These are phyloP conservation scores for Ceratocystis eucalypticola DNA, from an alignment of 2,329 filamentous ascomycete species.

Conservation along the genomic window DNA sequence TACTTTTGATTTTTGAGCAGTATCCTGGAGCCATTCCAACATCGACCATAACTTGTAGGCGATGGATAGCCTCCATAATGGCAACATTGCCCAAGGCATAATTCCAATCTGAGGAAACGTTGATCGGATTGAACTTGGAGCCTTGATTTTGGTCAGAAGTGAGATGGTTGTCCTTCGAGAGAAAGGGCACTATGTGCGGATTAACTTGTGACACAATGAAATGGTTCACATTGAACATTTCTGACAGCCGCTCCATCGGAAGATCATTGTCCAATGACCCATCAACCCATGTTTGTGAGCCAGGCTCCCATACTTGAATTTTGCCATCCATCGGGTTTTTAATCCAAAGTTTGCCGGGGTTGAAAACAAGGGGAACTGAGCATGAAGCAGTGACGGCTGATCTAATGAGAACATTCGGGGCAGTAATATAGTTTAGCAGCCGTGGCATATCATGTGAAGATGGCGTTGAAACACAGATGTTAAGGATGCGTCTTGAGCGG, in stretches of 20 bases:
- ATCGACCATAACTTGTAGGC: slow-evolving; percentile 68
- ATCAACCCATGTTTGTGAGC: slow-evolving; percentile 78
- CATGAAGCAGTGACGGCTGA: slow-evolving; percentile 93
- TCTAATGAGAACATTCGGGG: slow-evolving; percentile 91
- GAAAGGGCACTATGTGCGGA: slow-evolving; percentile 79
- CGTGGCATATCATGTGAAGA: slow-evolving; percentile 77
- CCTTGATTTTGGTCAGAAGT: slow-evolving; percentile 24
- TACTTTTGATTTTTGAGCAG: slow-evolving; percentile 62
- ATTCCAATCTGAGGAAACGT: slow-evolving; percentile 39
- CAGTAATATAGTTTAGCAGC: slow-evolving; percentile 82
- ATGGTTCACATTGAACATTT: slow-evolving; percentile 97
- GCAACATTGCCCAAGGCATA: slow-evolving; percentile 57
- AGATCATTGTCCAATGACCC: slow-evolving; percentile 91
- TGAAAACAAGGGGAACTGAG: slow-evolving; percentile 79
- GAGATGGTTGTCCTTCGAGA: slow-evolving; percentile 57
- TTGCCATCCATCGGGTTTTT: slow-evolving; percentile 73
- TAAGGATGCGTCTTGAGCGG: slow-evolving; percentile 78
- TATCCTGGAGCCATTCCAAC: slow-evolving; percentile 67
- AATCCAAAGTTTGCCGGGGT: slow-evolving; percentile 61
- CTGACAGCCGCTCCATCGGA: slow-evolving; percentile 74
- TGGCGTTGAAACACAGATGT: slow-evolving; percentile 83
- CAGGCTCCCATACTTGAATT: slow-evolving; percentile 71
- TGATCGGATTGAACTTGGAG: not conserved
- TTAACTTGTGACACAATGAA: slow-evolving; percentile 97
- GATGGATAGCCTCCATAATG: slow-evolving; percentile 66